Evolutionary conservation across 495 filamentous ascomycete species (phyloP).

Genomic region (Massariosphaeria phaeospora): DNA sequence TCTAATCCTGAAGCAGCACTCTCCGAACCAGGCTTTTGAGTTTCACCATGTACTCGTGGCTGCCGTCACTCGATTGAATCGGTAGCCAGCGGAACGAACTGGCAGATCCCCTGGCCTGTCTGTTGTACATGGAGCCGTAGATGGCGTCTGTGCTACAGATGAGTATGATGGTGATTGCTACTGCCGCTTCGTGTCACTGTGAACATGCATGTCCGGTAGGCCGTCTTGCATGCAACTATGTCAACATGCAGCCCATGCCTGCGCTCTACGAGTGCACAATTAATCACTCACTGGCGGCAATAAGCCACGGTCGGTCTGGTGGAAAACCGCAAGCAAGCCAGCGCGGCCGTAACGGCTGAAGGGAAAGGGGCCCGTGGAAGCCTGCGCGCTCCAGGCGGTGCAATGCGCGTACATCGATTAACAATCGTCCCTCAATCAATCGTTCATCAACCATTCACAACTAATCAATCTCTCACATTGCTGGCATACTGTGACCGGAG

Average conservation of each 20-base stretch:
- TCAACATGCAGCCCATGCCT: conserved; percentile 25
- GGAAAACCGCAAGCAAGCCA: conserved; percentile 11
- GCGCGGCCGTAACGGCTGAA: conserved; percentile 23
- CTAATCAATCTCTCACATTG: conserved; percentile 28
- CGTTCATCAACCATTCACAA: background rate
- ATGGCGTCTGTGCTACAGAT: conserved; percentile 26
- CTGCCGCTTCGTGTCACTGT: conserved; percentile 25
- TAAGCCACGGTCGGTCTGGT: conserved; percentile 22
- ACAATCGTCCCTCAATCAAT: too few species aligned
- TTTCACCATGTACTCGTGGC: conserved; percentile 18
- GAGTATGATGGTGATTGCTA: conserved; percentile 15
- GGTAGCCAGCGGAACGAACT: too few species aligned
- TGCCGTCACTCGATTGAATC: conserved; percentile 10
- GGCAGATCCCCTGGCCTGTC: too few species aligned
- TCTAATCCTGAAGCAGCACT: background rate
- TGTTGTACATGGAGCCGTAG: conserved; percentile 23
- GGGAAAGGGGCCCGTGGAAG: conserved; percentile 17
- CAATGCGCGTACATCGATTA: too few species aligned
- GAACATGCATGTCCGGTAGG: conserved; percentile 18
- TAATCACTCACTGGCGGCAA: conserved; percentile 6
- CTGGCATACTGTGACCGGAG: conserved; percentile 3
- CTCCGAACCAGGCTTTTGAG: background rate
- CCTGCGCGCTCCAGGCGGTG: too few species aligned
- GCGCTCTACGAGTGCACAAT: conserved; percentile 9
- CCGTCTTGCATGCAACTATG: conserved; percentile 12